phyloP scores from a whole-genome alignment of 148 eudicot species.

The Hydrangea macrophylla region DNA sequence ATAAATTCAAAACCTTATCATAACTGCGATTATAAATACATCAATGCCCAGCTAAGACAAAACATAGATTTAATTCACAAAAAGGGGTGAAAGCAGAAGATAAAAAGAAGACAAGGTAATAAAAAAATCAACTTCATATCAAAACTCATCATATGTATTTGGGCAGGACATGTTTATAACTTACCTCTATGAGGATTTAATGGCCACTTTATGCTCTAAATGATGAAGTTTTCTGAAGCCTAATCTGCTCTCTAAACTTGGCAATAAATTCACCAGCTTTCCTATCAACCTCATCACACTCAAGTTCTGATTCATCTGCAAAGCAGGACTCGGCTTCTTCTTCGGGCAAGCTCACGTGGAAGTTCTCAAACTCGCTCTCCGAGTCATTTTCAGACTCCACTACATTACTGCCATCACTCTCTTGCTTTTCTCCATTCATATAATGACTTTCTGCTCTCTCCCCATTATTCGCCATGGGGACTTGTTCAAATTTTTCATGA shows the following conservation, averaged over 20 bases:
- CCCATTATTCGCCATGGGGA: slow-evolving; percentile 27
- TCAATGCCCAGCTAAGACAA: neutral
- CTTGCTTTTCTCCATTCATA: slow-evolving; percentile 31
- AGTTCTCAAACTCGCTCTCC: slow-evolving; percentile 6
- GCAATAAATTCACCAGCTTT: slow-evolving; percentile 92
- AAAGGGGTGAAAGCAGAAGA: neutral
- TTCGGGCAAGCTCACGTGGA: slow-evolving; percentile 23
- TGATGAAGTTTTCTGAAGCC: slow-evolving; percentile 62
- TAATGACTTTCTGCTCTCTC: slow-evolving; percentile 17
- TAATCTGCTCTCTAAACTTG: slow-evolving; percentile 83
- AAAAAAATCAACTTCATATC: neutral
- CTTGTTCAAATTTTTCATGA: slow-evolving; percentile 23
- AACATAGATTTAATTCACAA: neutral
- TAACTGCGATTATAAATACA: neutral
- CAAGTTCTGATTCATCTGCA: slow-evolving; percentile 41
- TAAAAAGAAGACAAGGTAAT: neutral
- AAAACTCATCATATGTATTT: neutral
- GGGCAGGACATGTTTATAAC: neutral
- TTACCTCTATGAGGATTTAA: neutral
- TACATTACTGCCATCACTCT: slow-evolving; percentile 2
- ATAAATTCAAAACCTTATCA: neutral
- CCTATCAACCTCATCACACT: slow-evolving; percentile 67
- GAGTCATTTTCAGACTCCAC: slow-evolving; percentile 22
- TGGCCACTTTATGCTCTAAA: slow-evolving; percentile 13
- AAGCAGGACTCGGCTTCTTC: slow-evolving; percentile 18